Percentiles rank a stretch among this genome's conserved stretches.
Evolutionary conservation across 2,329 filamentous ascomycete genomes (phyloP).

Genomic region (Pseudonectria foliicola): DNA sequence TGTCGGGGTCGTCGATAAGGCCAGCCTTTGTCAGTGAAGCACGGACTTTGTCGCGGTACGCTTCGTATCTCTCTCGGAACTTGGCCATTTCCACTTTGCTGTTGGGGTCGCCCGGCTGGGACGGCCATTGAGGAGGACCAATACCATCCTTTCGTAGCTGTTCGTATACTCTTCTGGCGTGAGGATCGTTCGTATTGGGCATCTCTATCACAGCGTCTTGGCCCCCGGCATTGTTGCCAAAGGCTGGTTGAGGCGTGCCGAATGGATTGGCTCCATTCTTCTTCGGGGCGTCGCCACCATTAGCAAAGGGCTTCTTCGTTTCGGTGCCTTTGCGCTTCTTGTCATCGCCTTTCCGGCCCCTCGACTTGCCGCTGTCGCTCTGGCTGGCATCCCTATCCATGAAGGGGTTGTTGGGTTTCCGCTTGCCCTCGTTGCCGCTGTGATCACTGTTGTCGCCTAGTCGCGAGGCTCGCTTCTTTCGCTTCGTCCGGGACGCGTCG

Average conservation of each 20-base stretch:
- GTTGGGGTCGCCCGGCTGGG: slow-evolving; percentile 44
- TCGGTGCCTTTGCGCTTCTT: slow-evolving; percentile 18
- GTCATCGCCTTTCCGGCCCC: slow-evolving; percentile 17
- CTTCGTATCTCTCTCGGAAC: slow-evolving; percentile 49
- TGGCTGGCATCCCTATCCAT: slow-evolving; percentile 18
- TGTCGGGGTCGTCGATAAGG: slow-evolving; percentile 58
- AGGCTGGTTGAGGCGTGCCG: slow-evolving; percentile 9
- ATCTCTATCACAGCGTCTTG: slow-evolving; percentile 8
- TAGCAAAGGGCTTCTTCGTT: slow-evolving; percentile 12
- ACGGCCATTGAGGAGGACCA: slow-evolving; percentile 47
- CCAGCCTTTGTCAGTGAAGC: slow-evolving; percentile 51
- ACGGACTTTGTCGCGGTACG: slow-evolving; percentile 50
- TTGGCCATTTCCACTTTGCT: slow-evolving; percentile 45
- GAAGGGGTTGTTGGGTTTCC: slow-evolving; percentile 21
- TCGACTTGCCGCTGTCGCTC: slow-evolving; percentile 20
- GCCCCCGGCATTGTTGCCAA: no score
- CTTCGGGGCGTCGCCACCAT: slow-evolving; percentile 5
- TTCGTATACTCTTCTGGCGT: slow-evolving; percentile 43
- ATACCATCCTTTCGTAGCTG: slow-evolving; percentile 50
- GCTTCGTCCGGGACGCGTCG: slow-evolving; percentile 20
- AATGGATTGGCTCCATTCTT: slow-evolving; percentile 11
- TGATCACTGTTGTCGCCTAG: slow-evolving; percentile 20
- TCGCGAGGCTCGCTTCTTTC: slow-evolving; percentile 18
- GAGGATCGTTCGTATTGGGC: slow-evolving; percentile 27
- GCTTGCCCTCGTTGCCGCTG: slow-evolving; percentile 21